Base-by-base conservation (phyloP, 2,329 filamentous ascomycete genomes). In the Neofusicoccum parvum region DNA sequence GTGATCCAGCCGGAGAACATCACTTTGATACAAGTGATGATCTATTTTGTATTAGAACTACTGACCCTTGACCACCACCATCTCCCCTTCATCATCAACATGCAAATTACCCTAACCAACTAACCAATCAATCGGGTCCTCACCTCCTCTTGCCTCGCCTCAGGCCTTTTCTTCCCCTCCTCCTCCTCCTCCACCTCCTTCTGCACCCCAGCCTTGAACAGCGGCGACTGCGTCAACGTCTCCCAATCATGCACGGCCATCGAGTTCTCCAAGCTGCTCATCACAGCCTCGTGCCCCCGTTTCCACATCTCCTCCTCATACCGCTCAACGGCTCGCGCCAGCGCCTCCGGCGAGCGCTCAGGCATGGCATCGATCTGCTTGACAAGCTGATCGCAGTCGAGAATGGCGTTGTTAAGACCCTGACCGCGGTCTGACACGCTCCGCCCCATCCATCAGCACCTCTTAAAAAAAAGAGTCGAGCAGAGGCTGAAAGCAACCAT, bases 381-480 rank as follows among this genome's bases (percentile, higher is more conserved):
- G 17, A 80, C 67, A 1, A 83, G 67, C 65, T 79, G 77, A 1
- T 73, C 75, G 4, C 77, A 80, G 66, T 84, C 82, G 1, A 76
- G 76, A 10, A 83, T 72, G 2, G 78, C 77, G 66, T 83, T 81
- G 67, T 83, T 84, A n/a, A 83, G 74, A 0, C 81, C 81, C 69
- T 84, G 81, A 0, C 81, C 82, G 23, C 82, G 77, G 69, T 84
- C 72, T 68, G 23, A 4, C 3, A 9, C 6, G 10, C 17, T 17
- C 23, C 11, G 3, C n/a, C 11, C 23, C 11, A 2, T 0, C 49
- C 3, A 3, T 10, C 32, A 51, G 3, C 15, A n/a, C 4, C n/a
- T 5, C 5, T 27, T 4, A 53, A 34, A 20, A 37, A 20, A 14
- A 10, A 36, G 1, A 39, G 12, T 20, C 1, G 2, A 20, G 2